Evolutionary conservation across 208 protist species (phyloP).

Genomic region (Porcisia hertigi): DNA sequence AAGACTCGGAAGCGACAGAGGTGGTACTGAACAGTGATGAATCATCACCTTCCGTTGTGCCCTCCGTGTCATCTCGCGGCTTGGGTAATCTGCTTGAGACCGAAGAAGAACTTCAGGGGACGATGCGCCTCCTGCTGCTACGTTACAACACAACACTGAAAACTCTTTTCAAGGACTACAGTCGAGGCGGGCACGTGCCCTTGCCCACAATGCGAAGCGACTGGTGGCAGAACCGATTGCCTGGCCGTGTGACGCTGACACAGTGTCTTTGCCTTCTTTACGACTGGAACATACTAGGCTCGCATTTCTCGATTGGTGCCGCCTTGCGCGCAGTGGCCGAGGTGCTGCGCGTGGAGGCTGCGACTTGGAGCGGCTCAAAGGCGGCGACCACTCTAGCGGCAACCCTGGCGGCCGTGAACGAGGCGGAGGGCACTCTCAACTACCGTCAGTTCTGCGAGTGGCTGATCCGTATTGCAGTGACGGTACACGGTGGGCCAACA

Average conservation of each 20-base stretch:
- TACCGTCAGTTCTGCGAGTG: conserved; percentile 86
- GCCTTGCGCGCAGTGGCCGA: conserved; percentile 52
- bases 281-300: conserved; percentile 56
- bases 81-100: conserved; percentile 39
- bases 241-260: conserved; percentile 54
- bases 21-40: background rate
- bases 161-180: conserved; percentile 58
- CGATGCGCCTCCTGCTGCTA: conserved; percentile 49
- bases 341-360: conserved; percentile 39
- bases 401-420: conserved; percentile 30
- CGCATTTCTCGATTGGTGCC: conserved; percentile 44
- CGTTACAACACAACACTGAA: conserved; percentile 76
- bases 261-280: conserved; percentile 76
- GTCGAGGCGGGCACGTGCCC: conserved; percentile 38
- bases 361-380: conserved; percentile 1
- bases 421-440: conserved; percentile 54
- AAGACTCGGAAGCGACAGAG: conserved; percentile 27
- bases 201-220: conserved; percentile 58
- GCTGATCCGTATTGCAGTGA: conserved; percentile 63
- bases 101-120: conserved; percentile 16
- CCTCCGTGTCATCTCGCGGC: conserved; percentile 19
- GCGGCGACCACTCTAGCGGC: conserved; percentile 2
- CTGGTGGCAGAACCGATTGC: conserved; percentile 81
- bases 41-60: conserved; percentile 17
- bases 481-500: conserved; percentile 45